Percentiles rank a stretch among this genome's conserved stretches.
Conservation (phyloP, 176 grass and related monocot genomes). For the Rhynchospora pubera region DNA sequence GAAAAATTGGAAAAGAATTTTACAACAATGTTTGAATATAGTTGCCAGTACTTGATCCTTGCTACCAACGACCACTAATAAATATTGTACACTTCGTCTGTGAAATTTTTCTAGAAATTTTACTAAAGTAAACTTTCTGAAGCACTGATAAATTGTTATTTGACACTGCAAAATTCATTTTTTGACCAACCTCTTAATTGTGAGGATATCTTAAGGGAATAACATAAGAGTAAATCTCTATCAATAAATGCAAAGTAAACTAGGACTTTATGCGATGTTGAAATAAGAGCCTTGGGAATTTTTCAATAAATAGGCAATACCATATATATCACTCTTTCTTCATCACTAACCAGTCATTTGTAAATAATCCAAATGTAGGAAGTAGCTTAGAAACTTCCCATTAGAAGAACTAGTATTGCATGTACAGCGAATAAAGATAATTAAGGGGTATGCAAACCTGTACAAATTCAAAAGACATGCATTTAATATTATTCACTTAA, state of each 20-base stretch:
- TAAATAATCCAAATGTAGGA: background rate
- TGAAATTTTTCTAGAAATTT: background rate
- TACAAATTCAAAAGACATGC: background rate
- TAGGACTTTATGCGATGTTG: too few relatives aligned
- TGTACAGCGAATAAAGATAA: background rate
- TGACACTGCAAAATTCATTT: too few relatives aligned
- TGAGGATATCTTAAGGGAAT: too few relatives aligned
- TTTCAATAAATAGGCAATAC: too few relatives aligned
- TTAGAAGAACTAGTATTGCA: background rate
- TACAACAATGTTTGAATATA: background rate
- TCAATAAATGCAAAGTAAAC: too few relatives aligned
- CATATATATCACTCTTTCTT: too few relatives aligned
- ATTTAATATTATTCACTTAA: slow-evolving; percentile 3
- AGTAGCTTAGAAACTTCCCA: background rate
- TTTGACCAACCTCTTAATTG: too few relatives aligned
- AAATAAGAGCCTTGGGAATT: too few relatives aligned
- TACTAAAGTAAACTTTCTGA: background rate
- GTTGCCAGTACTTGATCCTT: background rate
- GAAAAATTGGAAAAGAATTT: background rate
- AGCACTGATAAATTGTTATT: too few relatives aligned
- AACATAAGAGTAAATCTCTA: too few relatives aligned
- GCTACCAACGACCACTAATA: too few relatives aligned
- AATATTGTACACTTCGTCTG: background rate
- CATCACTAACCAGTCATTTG: too few relatives aligned
- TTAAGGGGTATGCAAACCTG: background rate